phyloP scores from a whole-genome alignment of 1,284 basidiomycete genomes.

The Rhodofomes roseus region DNA sequence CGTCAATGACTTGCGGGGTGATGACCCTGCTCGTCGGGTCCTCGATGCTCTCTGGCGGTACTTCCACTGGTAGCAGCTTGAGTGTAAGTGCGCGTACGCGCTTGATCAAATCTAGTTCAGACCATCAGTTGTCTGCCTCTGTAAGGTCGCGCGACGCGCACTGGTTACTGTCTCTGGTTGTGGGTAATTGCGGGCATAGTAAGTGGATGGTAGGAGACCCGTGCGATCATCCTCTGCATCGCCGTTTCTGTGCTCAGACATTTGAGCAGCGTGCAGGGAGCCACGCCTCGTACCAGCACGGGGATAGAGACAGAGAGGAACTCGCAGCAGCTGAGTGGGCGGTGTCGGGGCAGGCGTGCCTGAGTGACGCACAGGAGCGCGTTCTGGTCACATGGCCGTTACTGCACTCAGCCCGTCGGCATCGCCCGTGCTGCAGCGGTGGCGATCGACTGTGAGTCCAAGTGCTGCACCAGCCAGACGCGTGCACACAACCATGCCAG shows the following conservation, averaged over 20 bases:
- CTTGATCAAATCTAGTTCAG: slow-evolving; percentile 64
- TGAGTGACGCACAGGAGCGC: background rate
- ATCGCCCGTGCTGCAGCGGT: background rate
- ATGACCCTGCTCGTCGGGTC: slow-evolving; percentile 70
- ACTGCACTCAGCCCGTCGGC: background rate
- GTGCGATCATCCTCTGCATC: background rate
- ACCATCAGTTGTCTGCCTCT: background rate
- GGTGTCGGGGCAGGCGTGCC: background rate
- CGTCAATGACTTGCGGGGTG: slow-evolving; percentile 63
- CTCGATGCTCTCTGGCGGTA: slow-evolving; percentile 54
- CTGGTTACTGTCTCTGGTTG: slow-evolving; percentile 72
- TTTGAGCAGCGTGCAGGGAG: background rate
- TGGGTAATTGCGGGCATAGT: slow-evolving; percentile 41
- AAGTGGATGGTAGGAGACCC: slow-evolving; percentile 6
- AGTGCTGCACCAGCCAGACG: background rate
- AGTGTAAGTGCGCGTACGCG: slow-evolving; percentile 78
- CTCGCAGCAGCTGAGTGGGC: background rate
- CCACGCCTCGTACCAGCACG: too few relatives aligned
- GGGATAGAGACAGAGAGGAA: background rate
- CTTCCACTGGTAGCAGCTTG: slow-evolving; percentile 79
- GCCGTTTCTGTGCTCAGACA: background rate
- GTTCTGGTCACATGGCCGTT: background rate
- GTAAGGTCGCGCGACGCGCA: slow-evolving; percentile 30
- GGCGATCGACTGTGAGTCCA: background rate
- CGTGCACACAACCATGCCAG: slow-evolving; percentile 46